Evolutionary conservation across 2,329 filamentous ascomycete genomes (phyloP), one percentile per base, ranked within the genome.

Genomic region (Cladosporium sp.): DNA sequence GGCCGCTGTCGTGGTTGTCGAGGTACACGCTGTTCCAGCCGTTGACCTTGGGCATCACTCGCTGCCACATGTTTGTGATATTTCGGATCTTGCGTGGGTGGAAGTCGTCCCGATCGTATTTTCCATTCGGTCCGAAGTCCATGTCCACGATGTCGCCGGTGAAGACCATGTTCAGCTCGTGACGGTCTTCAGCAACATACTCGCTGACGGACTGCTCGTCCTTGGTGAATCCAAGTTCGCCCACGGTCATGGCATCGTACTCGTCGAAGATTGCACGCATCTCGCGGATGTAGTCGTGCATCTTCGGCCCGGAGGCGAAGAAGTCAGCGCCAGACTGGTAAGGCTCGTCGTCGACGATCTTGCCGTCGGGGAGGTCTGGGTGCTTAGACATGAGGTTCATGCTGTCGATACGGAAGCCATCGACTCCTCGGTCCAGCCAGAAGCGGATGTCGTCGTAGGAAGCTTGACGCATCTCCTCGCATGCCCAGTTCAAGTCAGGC

Each of bases 401-500:
- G 30, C 59, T 70, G 58, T 74, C 74, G 4, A 76, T 69, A 23
- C 79, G 75, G 70, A 81, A 81, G 6, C 79, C 79, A 53, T 80
- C 78, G 0, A 91, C 88, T 2, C 91, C 91, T 34, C 86, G 85
- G 58, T 91, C 81, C 0, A 95, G 84, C 92, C 92, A 95, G 75
- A 93, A 95, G 18, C 68, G 67, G 16, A 75, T 67, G 18, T 85
- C 84, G 36, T 89, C 83, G 75, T 92, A 90, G 7, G 93, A 87
- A 1, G 90, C 91, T 54, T 85, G 79, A 18, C 91, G 85, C 0
- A 90, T 86, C 11, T 85, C 86, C 0, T 83, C 82, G 65, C 89
- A 90, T 73, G 93, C 90, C 91, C 91, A 95, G 78, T 95, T 95
- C n/a, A 95, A 82, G 71, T 95, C 92, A 0, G 92, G 91, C 75